Conservation (phyloP, 768 basidiomycete genomes). For the Russula griseocarnosa region DNA sequence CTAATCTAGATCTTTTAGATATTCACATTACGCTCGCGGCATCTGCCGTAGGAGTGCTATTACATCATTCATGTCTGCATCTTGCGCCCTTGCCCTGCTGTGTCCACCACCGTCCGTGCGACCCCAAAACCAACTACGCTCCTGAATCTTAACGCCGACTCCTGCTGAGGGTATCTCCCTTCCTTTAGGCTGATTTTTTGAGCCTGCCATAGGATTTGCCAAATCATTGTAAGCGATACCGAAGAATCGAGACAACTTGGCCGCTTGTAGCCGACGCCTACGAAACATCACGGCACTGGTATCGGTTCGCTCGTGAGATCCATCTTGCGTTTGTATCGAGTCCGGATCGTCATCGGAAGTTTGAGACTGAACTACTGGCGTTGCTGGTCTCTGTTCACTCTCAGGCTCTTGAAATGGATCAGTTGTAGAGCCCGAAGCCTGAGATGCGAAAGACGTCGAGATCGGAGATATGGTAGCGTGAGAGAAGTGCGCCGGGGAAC, state of each 20-base stretch:
- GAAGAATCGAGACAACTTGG: conserved; percentile 56
- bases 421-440: neutral
- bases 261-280: conserved; percentile 44
- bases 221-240: conserved; percentile 50
- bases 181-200: neutral
- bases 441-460: conserved; percentile 9
- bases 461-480: conserved; percentile 19
- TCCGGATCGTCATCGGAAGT: conserved; percentile 3
- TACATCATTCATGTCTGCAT: conserved; percentile 27
- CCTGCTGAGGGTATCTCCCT: neutral
- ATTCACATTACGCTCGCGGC: conserved; percentile 17
- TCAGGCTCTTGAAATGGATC: conserved; percentile 10
- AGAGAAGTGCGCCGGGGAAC: conserved; percentile 8
- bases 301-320: neutral
- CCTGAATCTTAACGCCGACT: conserved; percentile 22
- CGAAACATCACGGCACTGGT: conserved; percentile 28
- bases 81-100: neutral
- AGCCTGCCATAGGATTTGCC: conserved; percentile 20
- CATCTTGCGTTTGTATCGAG: neutral
- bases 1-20: neutral
- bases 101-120: conserved; percentile 1
- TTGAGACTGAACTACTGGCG: neutral
- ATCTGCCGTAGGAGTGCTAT: conserved; percentile 28
- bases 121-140: conserved; percentile 23
- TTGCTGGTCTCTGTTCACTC: neutral